Evolutionary conservation across 768 basidiomycete genomes (phyloP).

Genomic region (Boletus rubroflammeus): DNA sequence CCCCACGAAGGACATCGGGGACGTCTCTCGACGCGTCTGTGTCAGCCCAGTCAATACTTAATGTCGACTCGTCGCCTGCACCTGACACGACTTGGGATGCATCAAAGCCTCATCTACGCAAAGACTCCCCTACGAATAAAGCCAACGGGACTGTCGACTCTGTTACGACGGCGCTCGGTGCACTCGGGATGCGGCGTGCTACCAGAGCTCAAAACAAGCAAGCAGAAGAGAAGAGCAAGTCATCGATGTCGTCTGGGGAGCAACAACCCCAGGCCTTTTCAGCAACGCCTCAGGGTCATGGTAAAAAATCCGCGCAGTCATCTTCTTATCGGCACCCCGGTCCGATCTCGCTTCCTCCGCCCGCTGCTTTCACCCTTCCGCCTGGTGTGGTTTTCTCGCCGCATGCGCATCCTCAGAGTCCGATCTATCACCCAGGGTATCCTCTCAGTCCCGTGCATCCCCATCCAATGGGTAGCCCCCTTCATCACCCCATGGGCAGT

Average conservation of each 20-base stretch:
- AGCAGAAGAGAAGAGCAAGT: constrained; percentile 24
- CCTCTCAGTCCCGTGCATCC: constrained; percentile 27
- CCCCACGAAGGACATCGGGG: constrained; percentile 6
- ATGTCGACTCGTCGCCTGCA: constrained; percentile 1
- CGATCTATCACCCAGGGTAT: constrained; percentile 37
- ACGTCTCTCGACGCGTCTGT: constrained; percentile 2
- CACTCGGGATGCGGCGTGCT: constrained; percentile 31
- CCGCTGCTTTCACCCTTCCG: constrained; percentile 43
- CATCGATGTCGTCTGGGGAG: constrained; percentile 12
- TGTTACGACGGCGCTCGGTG: constrained; percentile 22
- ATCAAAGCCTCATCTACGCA: constrained; percentile 15
- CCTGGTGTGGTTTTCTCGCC: constrained; percentile 33
- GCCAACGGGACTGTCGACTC: constrained; percentile 18
- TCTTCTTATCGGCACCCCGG: constrained; percentile 59
- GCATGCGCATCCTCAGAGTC: constrained; percentile 36
- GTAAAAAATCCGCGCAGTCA: constrained; percentile 18
- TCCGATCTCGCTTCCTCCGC: constrained; percentile 65
- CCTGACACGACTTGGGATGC: constrained; percentile 14
- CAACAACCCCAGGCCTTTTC: constrained; percentile 13
- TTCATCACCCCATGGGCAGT: constrained; percentile 39
- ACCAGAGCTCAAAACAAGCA: constrained; percentile 19
- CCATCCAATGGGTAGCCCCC: constrained; percentile 31
- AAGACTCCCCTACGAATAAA: constrained; percentile 9
- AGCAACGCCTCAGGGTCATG: constrained; percentile 8
- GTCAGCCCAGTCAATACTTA: constrained; percentile 18